Base-by-base conservation (phyloP, 2,329 filamentous ascomycete species). In the Scedosporium dehoogii region DNA sequence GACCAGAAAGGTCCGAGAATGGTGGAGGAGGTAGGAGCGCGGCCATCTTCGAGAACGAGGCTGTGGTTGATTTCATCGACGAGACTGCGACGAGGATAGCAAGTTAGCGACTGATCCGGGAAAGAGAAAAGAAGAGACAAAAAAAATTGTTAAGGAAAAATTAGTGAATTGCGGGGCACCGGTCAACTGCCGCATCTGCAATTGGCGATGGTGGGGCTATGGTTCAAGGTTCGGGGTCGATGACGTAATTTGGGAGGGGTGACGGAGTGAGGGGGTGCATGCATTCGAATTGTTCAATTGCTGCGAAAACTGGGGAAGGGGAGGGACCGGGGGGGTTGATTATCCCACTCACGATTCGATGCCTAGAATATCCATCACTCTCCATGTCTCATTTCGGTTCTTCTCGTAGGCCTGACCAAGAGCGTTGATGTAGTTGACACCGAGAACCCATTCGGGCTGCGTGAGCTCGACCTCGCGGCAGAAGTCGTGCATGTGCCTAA, bases 1-100 rank as follows among this genome's bases (percentile, higher is more conserved):
- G 85, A 87, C 87, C 88, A 91, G 81, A 91, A 91, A 66, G 88
- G 88, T 2, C 88, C 88, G 64, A 91, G 85, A 70, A 91, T 91
- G 64, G 87, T 82, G 65, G 87, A 88, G 3, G 87, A 89, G n/a
- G 88, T 91, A 57, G 88, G 87, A 64, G 81, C 78, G 65, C 83
- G 75, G 70, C 80, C 79, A 63, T 81, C 80, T 63, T 88, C 84
- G 66, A 84, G 83, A 70, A 85, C 76, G 72, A 85, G 77, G 71
- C 81, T 84, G 78, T 86, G 82, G 66, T 84, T 83, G 67, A 87
- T 87, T 69, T 89, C 86, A 63, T 87, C 85, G 64, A 87, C 84
- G 61, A 87, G 79, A 9, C 83, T 86, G 66, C 4, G 23, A 18
- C 21, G 14, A 9, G 44, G 7, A 59, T 4, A 25, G 23, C 33